Evolutionary conservation across 768 basidiomycete species (phyloP).

Genomic region (Coprinellus aureogranulatus): DNA sequence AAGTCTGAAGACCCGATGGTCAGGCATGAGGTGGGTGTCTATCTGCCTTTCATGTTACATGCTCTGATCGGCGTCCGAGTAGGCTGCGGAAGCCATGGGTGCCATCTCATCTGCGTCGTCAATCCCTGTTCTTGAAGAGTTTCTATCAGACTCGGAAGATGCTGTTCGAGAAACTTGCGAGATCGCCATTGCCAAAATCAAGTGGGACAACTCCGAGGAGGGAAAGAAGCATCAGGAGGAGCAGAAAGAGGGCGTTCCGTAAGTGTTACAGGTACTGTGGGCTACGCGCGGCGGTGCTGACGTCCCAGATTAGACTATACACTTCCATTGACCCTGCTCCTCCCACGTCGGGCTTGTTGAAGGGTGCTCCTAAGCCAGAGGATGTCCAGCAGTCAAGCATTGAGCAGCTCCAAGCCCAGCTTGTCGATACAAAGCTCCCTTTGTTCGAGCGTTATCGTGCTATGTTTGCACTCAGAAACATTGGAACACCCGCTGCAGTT

Average conservation of each 20-base stretch:
- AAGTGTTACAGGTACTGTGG: slow-evolving; percentile 15
- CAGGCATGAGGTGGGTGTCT: slow-evolving; percentile 76
- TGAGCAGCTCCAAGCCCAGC: slow-evolving; percentile 50
- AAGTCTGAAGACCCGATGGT: slow-evolving; percentile 88
- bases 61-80: slow-evolving; percentile 9
- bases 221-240: slow-evolving; percentile 46
- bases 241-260: slow-evolving; percentile 34
- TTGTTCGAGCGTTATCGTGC: slow-evolving; percentile 95
- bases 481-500: slow-evolving; percentile 81
- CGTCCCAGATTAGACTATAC: slow-evolving; percentile 49
- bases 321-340: slow-evolving; percentile 91
- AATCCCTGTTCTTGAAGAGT: slow-evolving; percentile 67
- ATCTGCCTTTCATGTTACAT: slow-evolving; percentile 5
- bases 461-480: slow-evolving; percentile 96
- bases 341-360: slow-evolving; percentile 61
- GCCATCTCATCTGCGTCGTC: slow-evolving; percentile 76
- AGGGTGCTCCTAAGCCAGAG: slow-evolving; percentile 51
- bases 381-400: slow-evolving; percentile 50
- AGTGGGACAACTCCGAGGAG: slow-evolving; percentile 84
- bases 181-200: slow-evolving; percentile 92
- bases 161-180: slow-evolving; percentile 94
- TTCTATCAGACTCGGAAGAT: slow-evolving; percentile 66
- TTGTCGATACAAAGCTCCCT: slow-evolving; percentile 65
- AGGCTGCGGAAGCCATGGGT: slow-evolving; percentile 99
- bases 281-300: not conserved